Conservation (phyloP, 2,329 filamentous ascomycete genomes). For the Fusarium aywerte region DNA sequence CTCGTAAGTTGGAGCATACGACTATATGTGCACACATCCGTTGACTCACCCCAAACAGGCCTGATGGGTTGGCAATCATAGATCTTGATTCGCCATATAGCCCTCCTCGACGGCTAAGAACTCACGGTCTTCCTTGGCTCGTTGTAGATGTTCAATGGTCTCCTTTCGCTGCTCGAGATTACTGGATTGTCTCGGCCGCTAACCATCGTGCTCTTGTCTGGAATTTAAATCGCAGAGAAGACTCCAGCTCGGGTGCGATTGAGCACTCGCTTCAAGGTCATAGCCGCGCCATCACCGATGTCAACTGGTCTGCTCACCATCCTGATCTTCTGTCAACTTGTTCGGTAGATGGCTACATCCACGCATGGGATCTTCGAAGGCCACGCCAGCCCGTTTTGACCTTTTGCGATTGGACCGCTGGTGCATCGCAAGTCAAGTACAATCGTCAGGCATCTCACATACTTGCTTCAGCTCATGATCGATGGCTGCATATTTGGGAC, state of each 20-base stretch:
- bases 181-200: slow-evolving; percentile 93
- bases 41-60: slow-evolving; percentile 57
- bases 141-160: slow-evolving; percentile 98
- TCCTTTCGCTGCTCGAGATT: slow-evolving; percentile 87
- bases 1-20: slow-evolving; percentile 63
- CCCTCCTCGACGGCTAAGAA: slow-evolving; percentile 81
- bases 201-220: slow-evolving; percentile 95
- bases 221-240: slow-evolving; percentile 85
- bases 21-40: background rate
- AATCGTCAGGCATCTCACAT: slow-evolving; percentile 88
- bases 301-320: slow-evolving; percentile 95
- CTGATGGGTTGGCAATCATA: slow-evolving; percentile 89
- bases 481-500: slow-evolving; percentile 90
- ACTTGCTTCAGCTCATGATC: slow-evolving; percentile 90
- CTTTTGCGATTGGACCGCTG: slow-evolving; percentile 93
- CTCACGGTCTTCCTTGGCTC: slow-evolving; percentile 90
- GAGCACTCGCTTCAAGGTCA: slow-evolving; percentile 88
- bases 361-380: slow-evolving; percentile 87
- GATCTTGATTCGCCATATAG: slow-evolving; percentile 91
- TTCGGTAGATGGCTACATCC: slow-evolving; percentile 91
- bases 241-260: slow-evolving; percentile 75
- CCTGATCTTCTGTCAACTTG: slow-evolving; percentile 90
- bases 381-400: slow-evolving; percentile 79
- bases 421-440: slow-evolving; percentile 95
- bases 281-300: slow-evolving; percentile 90